Conservation (phyloP, 805 yeast genomes). For the Myxozyma monticola region DNA sequence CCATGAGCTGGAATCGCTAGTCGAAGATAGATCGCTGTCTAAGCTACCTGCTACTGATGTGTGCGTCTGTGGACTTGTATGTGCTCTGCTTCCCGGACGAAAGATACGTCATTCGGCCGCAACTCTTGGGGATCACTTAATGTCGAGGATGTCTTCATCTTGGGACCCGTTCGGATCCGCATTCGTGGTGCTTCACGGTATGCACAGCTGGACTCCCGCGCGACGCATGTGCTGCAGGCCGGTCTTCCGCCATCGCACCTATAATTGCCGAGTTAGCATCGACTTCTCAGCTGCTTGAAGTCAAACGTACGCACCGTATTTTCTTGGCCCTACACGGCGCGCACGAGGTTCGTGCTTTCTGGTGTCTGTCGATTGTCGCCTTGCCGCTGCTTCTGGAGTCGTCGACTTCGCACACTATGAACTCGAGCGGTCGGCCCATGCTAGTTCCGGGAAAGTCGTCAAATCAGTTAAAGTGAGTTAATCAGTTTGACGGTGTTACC, state of each 20-base stretch:
- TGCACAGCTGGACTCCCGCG: background rate
- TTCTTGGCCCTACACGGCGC: conserved; percentile 6
- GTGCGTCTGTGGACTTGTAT: no score
- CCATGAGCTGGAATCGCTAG: no score
- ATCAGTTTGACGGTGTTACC: no score
- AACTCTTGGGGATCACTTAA: no score
- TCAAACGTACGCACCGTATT: background rate
- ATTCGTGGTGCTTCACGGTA: conserved; percentile 1
- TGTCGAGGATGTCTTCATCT: no score
- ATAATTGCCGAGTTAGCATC: background rate
- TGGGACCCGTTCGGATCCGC: background rate
- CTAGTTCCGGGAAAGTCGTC: no score
- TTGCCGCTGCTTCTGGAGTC: background rate
- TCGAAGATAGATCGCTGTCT: no score
- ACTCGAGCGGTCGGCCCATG: no score
- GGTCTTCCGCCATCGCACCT: conserved; percentile 7
- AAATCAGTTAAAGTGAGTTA: no score
- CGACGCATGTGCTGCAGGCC: background rate
- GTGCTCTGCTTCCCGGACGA: no score
- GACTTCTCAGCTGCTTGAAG: background rate
- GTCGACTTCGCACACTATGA: conserved; percentile 1
- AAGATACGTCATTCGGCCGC: no score
- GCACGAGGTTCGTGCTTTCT: conserved; percentile 47
- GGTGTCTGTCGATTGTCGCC: conserved; percentile 3
- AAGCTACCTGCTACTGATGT: no score